Evolutionary conservation across 805 yeast species (phyloP), one percentile per base, ranked within the genome.

Genomic region (Soucietia sequanensis): DNA sequence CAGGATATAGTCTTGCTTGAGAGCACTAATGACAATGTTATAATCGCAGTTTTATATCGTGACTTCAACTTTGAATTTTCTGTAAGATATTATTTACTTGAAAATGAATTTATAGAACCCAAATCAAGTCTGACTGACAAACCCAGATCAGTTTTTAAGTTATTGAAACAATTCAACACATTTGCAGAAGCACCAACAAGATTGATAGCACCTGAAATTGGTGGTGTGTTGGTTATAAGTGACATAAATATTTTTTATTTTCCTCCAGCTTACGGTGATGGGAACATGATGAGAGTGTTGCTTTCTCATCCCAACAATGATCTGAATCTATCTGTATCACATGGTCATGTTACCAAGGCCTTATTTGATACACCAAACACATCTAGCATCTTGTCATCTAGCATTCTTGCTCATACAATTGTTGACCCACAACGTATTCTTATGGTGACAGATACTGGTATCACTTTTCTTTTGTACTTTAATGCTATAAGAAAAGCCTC

Each of bases 31-130:
- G 27, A 38, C 8, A 21, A 33, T 4, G 21, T 31, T 11, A 21
- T 40, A 9, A n/a, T 63, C 11, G 68, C 64, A 2, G 37, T 62
- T 1, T 36, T 64, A 5, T 62, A 58, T 38, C 48, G 69, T 15
- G 68, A 63, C 35, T 58, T 56, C 30, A 60, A 59, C 31, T 60
- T 55, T 42, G 46, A 48, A 34, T 55, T 52, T 31, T 58, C 66
- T 8, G 37, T 65, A 27, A 48, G 70, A 21, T 53, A 42, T 43
- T 65, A 58, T 42, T 23, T 36, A n/a, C 21, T 61, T 3, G 43
- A 43, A 19, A 13, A 29, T 15, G 25, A 15, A 11, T n/a, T 14
- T 8, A 5, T n/a, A 14, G 1, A 29, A 27, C 4, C 27, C 34
- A 4, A 31, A 17, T 0, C 34, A 54, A 10, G 21, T 33, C 2